Base-by-base conservation (phyloP, 1,139 yeast genomes). In the Ogataea hybrid region DNA sequence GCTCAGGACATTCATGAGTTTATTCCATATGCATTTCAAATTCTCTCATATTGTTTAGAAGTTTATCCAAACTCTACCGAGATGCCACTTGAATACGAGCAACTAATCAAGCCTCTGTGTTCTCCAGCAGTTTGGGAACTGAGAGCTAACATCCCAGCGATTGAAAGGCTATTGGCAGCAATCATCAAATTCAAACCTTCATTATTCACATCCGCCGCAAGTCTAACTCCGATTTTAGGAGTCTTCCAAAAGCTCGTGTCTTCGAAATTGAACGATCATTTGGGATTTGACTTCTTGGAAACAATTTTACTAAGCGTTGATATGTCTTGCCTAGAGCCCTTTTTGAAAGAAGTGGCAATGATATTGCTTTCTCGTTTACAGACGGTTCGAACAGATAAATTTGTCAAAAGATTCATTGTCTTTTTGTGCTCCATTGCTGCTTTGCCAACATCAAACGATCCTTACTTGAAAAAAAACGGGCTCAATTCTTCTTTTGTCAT, bases 171-270 rank as follows among this genome's bases (percentile, higher is more conserved):
- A 42, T 67, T 94, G 41, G 76, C 81, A 44, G 81, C 90, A 4
- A 81, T 92, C 25, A 70, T 92, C 32, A 69, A 70, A 33, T 81
- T 76, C 38, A 89, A 88, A 43, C 75, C 83, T 2, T 47, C 62
- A 1, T 66, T 71, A 0, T 83, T 81, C 50, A 62, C 69, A 6
- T 68, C 69, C 38, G 44, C 52, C 21, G 71, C 68, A 34, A 58
- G 70, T 23, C 63, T 90, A 41, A 77, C 84, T 27, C 96, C 97
- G 4, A 75, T 94, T 29, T 70, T 94, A 40, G 99, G 99, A 35
- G 95, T 94, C n/a, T 94, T 88, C 71, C 98, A 94, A 67, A 89
- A 90, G 60, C 71, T 94, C 49, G 79, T 92, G 41, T 81, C 97
- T 1, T 87, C 97, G 0, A 85, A 84, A 55, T 75, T 79, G 14